A percentile compares a stretch with the other conserved stretches of the same genome.
phyloP scores from a whole-genome alignment of 2,329 filamentous ascomycete species.

The Colletotrichum cereale region DNA sequence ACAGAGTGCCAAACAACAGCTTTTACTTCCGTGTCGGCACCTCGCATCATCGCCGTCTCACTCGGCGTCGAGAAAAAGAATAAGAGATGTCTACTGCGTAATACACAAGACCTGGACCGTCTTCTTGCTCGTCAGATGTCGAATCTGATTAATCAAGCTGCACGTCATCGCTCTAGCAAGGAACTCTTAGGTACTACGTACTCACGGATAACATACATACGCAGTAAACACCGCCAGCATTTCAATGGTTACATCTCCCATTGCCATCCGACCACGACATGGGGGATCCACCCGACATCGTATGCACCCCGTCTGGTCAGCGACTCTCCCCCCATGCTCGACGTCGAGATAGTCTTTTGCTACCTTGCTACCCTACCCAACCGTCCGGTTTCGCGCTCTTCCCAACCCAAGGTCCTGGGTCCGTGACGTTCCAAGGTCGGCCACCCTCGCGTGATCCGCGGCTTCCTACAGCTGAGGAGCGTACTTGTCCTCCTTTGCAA shows the following conservation, averaged over 20 bases:
- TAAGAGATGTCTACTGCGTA: no score
- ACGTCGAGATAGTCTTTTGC: conserved; percentile 12
- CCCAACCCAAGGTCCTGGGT: neutral
- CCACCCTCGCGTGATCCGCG: neutral
- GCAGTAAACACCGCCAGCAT: neutral
- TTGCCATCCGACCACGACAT: no score
- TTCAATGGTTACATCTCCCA: conserved; percentile 13
- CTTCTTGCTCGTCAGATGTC: no score
- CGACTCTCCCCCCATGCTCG: neutral
- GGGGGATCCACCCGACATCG: conserved; percentile 7
- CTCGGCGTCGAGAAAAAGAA: no score
- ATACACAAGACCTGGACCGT: neutral
- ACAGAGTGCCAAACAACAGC: no score
- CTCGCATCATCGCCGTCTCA: no score
- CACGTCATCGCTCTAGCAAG: neutral
- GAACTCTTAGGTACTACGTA: neutral
- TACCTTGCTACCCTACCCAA: conserved; percentile 4
- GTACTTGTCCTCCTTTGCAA: neutral
- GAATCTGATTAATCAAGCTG: neutral
- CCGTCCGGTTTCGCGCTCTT: neutral
- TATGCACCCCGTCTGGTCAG: neutral
- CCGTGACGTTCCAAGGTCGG: neutral
- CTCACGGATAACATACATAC: neutral
- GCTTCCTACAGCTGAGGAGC: neutral
- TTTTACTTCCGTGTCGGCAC: no score